Conservation (phyloP, 345 rosid species). For the Corchorus olitorius region DNA sequence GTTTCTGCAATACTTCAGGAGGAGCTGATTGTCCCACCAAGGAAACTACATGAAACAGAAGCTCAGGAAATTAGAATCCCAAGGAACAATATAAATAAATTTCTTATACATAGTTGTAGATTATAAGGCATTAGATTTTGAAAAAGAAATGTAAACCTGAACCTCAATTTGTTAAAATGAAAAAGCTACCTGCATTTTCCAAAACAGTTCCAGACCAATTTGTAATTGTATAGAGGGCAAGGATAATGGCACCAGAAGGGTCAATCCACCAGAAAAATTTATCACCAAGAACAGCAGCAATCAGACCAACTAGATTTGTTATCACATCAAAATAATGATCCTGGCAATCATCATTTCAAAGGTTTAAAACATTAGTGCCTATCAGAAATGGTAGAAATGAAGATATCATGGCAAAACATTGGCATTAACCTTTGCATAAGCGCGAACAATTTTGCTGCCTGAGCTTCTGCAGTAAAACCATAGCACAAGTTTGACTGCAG, state of each 20-base stretch:
- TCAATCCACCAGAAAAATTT: conserved; percentile 88
- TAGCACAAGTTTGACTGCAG: conserved; percentile 65
- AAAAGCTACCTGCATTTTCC: conserved; percentile 73
- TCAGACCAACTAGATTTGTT: conserved; percentile 81
- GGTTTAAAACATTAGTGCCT: background rate
- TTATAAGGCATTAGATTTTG: no score
- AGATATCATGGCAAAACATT: background rate
- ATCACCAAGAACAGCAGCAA: conserved; percentile 81
- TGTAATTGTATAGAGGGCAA: conserved; percentile 78
- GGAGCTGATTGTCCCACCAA: conserved; percentile 92
- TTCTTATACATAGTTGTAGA: no score
- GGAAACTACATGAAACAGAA: conserved; percentile 49
- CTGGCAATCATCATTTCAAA: conserved; percentile 34
- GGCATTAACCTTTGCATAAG: conserved; percentile 70
- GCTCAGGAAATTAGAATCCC: background rate
- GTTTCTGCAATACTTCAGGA: conserved; percentile 73
- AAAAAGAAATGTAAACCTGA: no score
- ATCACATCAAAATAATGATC: conserved; percentile 92
- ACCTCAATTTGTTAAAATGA: background rate
- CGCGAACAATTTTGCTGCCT: conserved; percentile 82
- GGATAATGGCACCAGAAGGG: conserved; percentile 73
- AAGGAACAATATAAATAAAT: background rate
- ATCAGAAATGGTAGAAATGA: background rate
- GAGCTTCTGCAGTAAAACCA: conserved; percentile 88
- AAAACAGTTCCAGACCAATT: conserved; percentile 87